Evolutionary conservation across 441 rosid species (phyloP).

Genomic region (Corymbia citriodora): DNA sequence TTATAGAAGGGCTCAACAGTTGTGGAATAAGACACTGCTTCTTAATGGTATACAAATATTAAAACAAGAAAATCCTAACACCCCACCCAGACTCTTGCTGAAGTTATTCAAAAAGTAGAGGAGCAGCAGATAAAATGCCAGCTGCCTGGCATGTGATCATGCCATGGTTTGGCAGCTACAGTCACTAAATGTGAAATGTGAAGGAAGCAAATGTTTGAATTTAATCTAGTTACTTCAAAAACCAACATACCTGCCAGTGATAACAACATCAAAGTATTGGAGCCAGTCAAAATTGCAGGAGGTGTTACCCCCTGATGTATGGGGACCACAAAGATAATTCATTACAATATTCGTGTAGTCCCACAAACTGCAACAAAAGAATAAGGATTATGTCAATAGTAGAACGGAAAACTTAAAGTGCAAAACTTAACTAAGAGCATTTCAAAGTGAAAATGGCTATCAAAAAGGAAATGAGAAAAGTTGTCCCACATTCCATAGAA

Average conservation of each 20-base stretch:
- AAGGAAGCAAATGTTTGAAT: background rate
- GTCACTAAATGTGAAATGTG: background rate
- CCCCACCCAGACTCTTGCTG: background rate
- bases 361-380: conserved; percentile 76
- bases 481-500: background rate
- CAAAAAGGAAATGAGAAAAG: background rate
- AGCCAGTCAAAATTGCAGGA: conserved; percentile 84
- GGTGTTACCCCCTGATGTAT: conserved; percentile 25
- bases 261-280: conserved; percentile 80
- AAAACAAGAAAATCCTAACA: background rate
- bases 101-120: background rate
- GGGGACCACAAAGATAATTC: conserved; percentile 83
- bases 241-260: conserved; percentile 82
- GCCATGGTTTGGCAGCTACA: background rate
- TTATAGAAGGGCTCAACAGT: background rate
- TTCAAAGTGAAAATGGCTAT: background rate
- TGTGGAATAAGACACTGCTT: background rate
- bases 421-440: background rate
- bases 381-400: background rate
- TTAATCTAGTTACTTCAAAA: background rate
- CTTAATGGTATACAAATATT: background rate
- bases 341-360: conserved; percentile 96
- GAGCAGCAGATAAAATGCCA: background rate
- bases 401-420: background rate
- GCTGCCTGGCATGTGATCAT: background rate